Base-by-base conservation (phyloP, 306 rosid species). In the Erythrophleum fordii region DNA sequence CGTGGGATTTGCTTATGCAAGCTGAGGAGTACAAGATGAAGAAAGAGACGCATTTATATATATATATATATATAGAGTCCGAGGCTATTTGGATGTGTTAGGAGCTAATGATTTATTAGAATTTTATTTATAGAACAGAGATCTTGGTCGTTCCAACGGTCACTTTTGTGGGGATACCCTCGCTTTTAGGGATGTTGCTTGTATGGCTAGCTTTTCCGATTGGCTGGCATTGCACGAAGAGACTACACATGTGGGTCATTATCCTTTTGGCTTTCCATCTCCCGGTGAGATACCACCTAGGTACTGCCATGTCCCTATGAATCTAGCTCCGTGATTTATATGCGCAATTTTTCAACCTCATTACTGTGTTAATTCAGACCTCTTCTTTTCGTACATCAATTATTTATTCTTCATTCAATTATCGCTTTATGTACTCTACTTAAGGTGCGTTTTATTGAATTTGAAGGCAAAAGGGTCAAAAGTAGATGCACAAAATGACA, bases 111-210 rank as follows among this genome's bases (percentile, higher is more conserved):
- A 67, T n/a, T 20, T 61, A 23, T 68, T 23, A 5, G 5, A 7
- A 53, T 31, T 53, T 53, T 18, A n/a, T 52, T n/a, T 53, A 20
- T 20, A 53, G 28, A 7, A 20, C 26, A 53, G 59, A 52, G 10
- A 39, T 74, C 5, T 29, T 11, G 69, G 69, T 14, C 26, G 51
- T 61, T 76, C 87, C 73, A 90, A 90, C 93, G 93, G 93, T 87
- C 85, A 73, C 80, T 82, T 85, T 78, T 75, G 39, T 61, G 45
- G 56, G 62, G 23, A 16, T 14, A 31, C 28, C 44, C 34, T 41
- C 2, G 61, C 61, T 29, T 46, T 29, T 41, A 22, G 65, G 82
- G 77, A 48, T 28, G 81, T 39, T 48, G 53, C 70, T 35, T 60
- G 60, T 66, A 5, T 22, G 49, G 75, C 31, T 72, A 10, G 52